phyloP scores from a whole-genome alignment of 352 stramenopile genomes.

The Aphanomyces stellatus region DNA sequence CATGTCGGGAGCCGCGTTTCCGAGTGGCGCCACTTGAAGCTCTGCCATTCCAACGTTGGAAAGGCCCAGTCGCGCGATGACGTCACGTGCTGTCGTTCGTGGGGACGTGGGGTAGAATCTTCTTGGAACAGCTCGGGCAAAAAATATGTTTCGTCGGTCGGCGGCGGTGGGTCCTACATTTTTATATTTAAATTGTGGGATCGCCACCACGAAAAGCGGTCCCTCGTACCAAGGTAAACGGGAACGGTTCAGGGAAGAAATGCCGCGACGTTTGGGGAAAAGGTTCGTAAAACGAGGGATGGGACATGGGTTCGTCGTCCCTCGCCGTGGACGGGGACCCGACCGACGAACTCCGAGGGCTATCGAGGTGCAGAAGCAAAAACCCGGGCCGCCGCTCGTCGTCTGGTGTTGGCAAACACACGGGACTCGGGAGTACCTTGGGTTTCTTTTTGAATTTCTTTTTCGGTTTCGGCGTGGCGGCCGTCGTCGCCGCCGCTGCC shows the following conservation, averaged over 20 bases:
- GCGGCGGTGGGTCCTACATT: not conserved
- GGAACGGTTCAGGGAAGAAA: not conserved
- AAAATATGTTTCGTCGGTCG: conserved; percentile 9
- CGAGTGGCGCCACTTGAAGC: not conserved
- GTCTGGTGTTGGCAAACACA: no score
- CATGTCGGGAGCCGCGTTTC: not conserved
- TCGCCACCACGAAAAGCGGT: not conserved
- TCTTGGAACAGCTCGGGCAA: not conserved
- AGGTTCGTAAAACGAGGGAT: not conserved
- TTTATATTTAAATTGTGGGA: not conserved
- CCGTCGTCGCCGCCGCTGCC: not conserved
- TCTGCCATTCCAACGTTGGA: not conserved
- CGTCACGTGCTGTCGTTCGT: not conserved
- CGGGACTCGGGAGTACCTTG: not conserved
- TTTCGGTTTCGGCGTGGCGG: conserved; percentile 6
- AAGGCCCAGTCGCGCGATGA: not conserved
- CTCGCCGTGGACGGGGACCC: no score
- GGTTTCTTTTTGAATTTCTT: conserved; percentile 26
- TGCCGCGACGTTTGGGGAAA: not conserved
- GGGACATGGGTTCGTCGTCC: no score
- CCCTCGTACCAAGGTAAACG: not conserved
- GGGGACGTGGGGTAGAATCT: not conserved
- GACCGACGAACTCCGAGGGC: no score
- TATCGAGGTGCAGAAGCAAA: conserved; percentile 20
- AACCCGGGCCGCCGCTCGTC: conserved; percentile 20